A percentile compares a stretch with the other conserved stretches of the same genome.
Evolutionary conservation across 345 rosid genomes (phyloP).

Genomic region (Brassica nigra): DNA sequence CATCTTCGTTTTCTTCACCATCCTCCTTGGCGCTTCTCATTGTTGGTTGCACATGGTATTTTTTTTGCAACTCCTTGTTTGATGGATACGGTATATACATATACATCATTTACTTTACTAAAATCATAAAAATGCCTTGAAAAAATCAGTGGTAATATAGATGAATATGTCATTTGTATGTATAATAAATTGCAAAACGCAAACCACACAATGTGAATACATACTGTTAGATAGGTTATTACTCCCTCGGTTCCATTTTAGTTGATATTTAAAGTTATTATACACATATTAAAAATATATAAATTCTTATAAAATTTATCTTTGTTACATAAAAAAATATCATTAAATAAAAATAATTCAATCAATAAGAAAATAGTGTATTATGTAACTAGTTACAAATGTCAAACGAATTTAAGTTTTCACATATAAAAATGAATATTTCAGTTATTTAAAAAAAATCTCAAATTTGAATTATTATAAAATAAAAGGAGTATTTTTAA

Average conservation of each 20-base stretch:
- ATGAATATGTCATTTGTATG: background rate
- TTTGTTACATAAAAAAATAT: too few species aligned
- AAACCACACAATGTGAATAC: background rate
- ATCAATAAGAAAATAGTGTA: too few species aligned
- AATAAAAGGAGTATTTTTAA: background rate
- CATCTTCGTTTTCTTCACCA: constrained; percentile 1
- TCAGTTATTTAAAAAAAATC: too few species aligned
- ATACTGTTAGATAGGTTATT: background rate
- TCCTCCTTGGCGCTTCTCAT: constrained; percentile 2
- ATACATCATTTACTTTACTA: background rate
- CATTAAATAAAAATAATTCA: too few species aligned
- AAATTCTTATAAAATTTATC: too few species aligned
- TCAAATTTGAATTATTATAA: too few species aligned
- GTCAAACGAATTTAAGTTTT: too few species aligned
- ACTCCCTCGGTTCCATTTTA: too few species aligned
- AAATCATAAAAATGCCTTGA: background rate
- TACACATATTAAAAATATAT: too few species aligned
- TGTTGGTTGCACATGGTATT: background rate
- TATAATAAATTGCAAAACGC: background rate
- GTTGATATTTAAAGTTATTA: too few species aligned
- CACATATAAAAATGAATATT: too few species aligned
- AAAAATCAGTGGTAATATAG: background rate
- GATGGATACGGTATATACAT: background rate
- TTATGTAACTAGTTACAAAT: too few species aligned
- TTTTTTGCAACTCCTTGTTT: background rate